Percentiles rank a stretch among this genome's conserved stretches.
phyloP scores from a whole-genome alignment of 2,329 filamentous ascomycete species.

The Hymenoscyphus fructigenus region DNA sequence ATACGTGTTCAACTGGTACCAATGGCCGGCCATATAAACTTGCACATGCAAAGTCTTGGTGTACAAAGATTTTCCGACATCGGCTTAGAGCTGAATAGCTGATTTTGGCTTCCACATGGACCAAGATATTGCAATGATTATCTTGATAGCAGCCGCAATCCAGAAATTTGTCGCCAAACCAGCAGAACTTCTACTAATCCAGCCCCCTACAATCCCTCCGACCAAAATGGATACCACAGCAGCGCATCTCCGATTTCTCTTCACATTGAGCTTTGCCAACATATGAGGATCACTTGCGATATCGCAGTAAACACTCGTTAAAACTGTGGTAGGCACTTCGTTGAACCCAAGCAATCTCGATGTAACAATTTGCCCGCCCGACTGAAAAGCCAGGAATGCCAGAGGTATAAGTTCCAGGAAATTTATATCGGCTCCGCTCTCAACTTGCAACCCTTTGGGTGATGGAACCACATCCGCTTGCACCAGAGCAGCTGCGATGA shows the following conservation, averaged over 20 bases:
- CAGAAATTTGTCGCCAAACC: constrained; percentile 53
- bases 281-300: constrained; percentile 65
- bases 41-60: neutral
- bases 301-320: constrained; percentile 82
- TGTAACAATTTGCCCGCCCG: constrained; percentile 74
- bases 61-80: neutral
- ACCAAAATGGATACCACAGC: constrained; percentile 52
- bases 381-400: constrained; percentile 63
- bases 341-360: constrained; percentile 69
- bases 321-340: constrained; percentile 72
- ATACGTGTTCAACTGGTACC: neutral
- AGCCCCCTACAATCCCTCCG: constrained; percentile 54
- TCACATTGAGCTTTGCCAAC: constrained; percentile 46
- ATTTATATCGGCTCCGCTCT: constrained; percentile 33
- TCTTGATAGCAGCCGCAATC: constrained; percentile 49
- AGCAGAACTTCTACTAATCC: constrained; percentile 51
- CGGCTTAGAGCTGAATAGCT: constrained; percentile 9
- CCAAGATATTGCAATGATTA: constrained; percentile 57
- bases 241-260: constrained; percentile 51
- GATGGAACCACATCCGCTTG: constrained; percentile 47
- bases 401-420: constrained; percentile 47
- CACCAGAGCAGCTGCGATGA: constrained; percentile 52
- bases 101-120: constrained; percentile 52
- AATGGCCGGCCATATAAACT: neutral
- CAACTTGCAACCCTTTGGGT: constrained; percentile 36